phyloP scores from a whole-genome alignment of 2,329 filamentous ascomycete genomes.

The Trichoderma atrobrunneum region DNA sequence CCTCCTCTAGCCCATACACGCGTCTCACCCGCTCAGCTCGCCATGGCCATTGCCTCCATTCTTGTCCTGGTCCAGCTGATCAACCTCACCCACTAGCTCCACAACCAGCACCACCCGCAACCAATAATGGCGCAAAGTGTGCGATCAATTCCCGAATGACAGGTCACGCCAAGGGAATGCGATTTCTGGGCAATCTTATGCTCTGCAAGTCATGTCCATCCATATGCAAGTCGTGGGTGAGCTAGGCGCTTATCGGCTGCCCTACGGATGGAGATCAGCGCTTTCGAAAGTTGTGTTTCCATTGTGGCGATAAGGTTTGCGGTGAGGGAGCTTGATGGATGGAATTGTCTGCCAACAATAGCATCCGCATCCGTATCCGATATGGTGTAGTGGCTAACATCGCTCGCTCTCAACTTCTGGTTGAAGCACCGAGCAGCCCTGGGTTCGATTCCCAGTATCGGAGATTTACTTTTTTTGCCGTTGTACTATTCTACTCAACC shows the following conservation, averaged over 20 bases:
- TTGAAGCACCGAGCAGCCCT: constrained; percentile 32
- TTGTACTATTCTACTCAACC: neutral
- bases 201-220: neutral
- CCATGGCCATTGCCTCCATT: neutral
- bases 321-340: neutral
- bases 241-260: neutral
- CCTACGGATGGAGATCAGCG: neutral
- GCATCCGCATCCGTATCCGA: constrained; percentile 25
- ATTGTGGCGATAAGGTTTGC: neutral
- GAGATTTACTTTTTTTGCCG: constrained; percentile 21
- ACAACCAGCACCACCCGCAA: neutral
- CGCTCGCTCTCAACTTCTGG: constrained; percentile 32
- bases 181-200: neutral
- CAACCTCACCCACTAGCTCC: neutral
- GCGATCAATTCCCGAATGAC: constrained; percentile 10
- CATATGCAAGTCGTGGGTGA: neutral
- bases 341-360: neutral
- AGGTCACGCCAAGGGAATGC: constrained; percentile 6
- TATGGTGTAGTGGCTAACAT: constrained; percentile 39
- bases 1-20: neutral
- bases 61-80: constrained; percentile 7
- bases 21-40: neutral
- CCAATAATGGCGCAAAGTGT: constrained; percentile 4
- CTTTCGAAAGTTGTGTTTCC: neutral
- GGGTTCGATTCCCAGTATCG: constrained; percentile 38